Percentiles rank a stretch among this genome's conserved stretches.
These are phyloP conservation scores for Colletotrichum gloeosporioides DNA, from an alignment of 2,329 filamentous ascomycete genomes.

Conservation along the genomic window DNA sequence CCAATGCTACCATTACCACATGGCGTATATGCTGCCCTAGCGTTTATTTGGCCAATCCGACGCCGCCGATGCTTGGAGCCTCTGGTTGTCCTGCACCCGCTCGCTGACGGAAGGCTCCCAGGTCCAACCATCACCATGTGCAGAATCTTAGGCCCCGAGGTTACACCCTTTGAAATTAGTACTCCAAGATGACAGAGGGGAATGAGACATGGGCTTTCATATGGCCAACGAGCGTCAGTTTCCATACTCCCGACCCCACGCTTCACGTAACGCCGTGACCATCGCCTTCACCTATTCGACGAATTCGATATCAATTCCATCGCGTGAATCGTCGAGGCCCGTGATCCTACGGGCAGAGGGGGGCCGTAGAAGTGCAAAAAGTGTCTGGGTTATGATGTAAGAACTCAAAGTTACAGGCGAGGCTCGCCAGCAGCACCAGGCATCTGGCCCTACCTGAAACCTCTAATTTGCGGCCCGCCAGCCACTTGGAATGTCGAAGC, in stretches of 20 bases:
- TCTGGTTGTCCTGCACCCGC: neutral
- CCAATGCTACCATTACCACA: neutral
- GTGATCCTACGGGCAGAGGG: neutral
- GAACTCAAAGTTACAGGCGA: neutral
- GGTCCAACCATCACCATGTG: neutral
- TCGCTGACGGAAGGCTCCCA: neutral
- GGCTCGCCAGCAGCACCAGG: neutral
- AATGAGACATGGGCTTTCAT: neutral
- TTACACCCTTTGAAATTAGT: neutral
- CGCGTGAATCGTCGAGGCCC: neutral
- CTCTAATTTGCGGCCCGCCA: neutral
- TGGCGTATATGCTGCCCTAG: neutral
- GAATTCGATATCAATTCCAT: neutral
- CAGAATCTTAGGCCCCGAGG: neutral
- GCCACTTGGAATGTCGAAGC: neutral
- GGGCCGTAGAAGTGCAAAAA: neutral
- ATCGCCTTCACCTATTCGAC: neutral
- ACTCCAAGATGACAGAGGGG: neutral
- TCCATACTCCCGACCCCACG: neutral
- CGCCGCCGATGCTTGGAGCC: neutral
- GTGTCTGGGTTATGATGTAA: neutral
- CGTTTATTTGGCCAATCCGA: constrained; percentile 1
- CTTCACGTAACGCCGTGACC: neutral
- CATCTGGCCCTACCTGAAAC: constrained; percentile 9
- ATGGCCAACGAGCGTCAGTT: neutral